Evolutionary conservation across 495 filamentous ascomycete species (phyloP), one percentile per base, ranked within the genome.

Genomic region (Parachaetomium inaequale): DNA sequence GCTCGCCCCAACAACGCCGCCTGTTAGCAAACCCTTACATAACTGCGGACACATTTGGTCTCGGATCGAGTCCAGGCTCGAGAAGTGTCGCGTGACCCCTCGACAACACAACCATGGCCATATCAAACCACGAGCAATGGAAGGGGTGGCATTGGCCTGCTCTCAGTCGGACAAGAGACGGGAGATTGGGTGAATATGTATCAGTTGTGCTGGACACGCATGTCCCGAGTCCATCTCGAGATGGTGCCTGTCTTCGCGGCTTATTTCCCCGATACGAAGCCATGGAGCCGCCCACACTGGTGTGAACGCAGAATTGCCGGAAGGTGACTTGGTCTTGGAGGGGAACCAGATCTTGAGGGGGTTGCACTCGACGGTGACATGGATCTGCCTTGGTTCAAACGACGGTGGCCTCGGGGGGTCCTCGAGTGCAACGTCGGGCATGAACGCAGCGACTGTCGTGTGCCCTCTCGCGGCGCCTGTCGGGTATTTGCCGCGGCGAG

Each of bases 11-110:
- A 51, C 36, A 15, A 43, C 55, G 49, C 47, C 28, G 21, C 17
- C 40, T 53, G 36, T 66, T 62, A 62, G 55, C 53, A 62, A 66
- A 66, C 52, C 63, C 55, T 66, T 66, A 66, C 63, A 66, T 62
- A 66, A 66, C 52, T 19, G 23, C 3, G 32, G 15, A 19, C 42
- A 17, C 34, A 28, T 21, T 11, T 2, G 19, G 31, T 17, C 17
- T 46, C 19, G n/a, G 12, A 19, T 28, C 32, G 19, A 28, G 15
- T 14, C 51, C 31, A 62, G 26, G 4, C 10, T 28, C 10, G 19
- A 14, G 0, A 2, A 55, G 21, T 55, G 59, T 55, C 59, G 38
- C 49, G 42, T 62, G 59, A 55, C 42, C n/a, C n/a, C n/a, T n/a
- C 11, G 21, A 29, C 3, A 29, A 28, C 19, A 34, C 34, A 28